Conservation (phyloP, 2,329 filamentous ascomycete species). For the Xenoacremonium recifei region DNA sequence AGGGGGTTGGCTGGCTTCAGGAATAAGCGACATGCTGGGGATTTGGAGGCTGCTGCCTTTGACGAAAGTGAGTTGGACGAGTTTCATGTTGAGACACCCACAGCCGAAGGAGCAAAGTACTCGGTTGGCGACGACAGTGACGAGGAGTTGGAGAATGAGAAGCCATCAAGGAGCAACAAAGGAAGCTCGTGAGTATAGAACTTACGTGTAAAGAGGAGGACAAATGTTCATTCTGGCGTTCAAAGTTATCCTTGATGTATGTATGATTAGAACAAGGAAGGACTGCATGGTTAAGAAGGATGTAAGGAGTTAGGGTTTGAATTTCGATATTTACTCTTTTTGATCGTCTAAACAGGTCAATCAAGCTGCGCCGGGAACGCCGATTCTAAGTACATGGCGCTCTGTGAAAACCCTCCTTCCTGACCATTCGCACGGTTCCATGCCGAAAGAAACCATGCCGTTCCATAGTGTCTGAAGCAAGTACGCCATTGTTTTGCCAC, state of each 20-base stretch:
- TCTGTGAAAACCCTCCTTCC: conserved; percentile 18
- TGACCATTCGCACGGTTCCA: conserved; percentile 10
- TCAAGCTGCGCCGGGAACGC: conserved; percentile 23
- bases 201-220: neutral
- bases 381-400: conserved; percentile 22
- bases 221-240: conserved; percentile 10
- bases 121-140: conserved; percentile 58
- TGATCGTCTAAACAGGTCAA: conserved; percentile 20
- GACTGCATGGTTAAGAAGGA: conserved; percentile 7
- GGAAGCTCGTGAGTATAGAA: conserved; percentile 3
- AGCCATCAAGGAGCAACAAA: conserved; percentile 5
- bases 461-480: conserved; percentile 19
- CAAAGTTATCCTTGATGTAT: conserved; percentile 9
- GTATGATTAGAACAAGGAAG: conserved; percentile 5
- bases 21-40: conserved; percentile 43
- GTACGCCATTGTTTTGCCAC: conserved; percentile 24
- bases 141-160: conserved; percentile 34
- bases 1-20: conserved; percentile 47
- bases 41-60: conserved; percentile 64
- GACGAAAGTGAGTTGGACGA: conserved; percentile 66
- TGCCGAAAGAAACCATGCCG: conserved; percentile 16
- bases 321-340: conserved; percentile 15
- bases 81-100: conserved; percentile 51
- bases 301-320: neutral
- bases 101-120: conserved; percentile 48